phyloP scores from a whole-genome alignment of 257 asterid species.

The Gentiana straminea region DNA sequence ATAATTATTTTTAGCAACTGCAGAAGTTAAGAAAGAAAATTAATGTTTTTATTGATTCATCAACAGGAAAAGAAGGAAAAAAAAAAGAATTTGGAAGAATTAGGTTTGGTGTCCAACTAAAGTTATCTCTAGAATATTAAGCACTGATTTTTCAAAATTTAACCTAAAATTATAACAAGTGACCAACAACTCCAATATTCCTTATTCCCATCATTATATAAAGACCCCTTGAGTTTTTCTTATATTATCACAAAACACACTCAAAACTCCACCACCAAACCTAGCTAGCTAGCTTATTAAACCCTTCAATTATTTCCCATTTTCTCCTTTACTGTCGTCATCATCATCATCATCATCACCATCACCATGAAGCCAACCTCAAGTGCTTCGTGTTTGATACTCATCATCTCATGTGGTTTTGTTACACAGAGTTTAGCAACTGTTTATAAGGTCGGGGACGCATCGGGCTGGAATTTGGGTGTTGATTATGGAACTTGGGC shows the following conservation, averaged over 20 bases:
- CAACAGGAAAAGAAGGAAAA: no score
- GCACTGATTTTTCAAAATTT: background rate
- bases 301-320: background rate
- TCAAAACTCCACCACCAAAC: background rate
- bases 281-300: no score
- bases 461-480: constrained; percentile 62
- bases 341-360: background rate
- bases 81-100: background rate
- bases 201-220: constrained; percentile 18
- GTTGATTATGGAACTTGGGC: constrained; percentile 56
- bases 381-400: constrained; percentile 10
- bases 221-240: constrained; percentile 3
- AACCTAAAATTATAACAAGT: constrained; percentile 16
- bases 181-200: constrained; percentile 36
- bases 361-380: constrained; percentile 27
- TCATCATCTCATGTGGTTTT: constrained; percentile 16
- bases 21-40: no score
- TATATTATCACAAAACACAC: constrained; percentile 5
- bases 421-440: constrained; percentile 25
- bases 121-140: constrained; percentile 6
- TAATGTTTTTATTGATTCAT: no score
- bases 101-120: constrained; percentile 25
- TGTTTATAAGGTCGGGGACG: constrained; percentile 58
- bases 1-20: no score
- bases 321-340: background rate